These are phyloP conservation scores for Aspergillus uvarum DNA, from an alignment of 2,329 filamentous ascomycete species.

Conservation along the genomic window DNA sequence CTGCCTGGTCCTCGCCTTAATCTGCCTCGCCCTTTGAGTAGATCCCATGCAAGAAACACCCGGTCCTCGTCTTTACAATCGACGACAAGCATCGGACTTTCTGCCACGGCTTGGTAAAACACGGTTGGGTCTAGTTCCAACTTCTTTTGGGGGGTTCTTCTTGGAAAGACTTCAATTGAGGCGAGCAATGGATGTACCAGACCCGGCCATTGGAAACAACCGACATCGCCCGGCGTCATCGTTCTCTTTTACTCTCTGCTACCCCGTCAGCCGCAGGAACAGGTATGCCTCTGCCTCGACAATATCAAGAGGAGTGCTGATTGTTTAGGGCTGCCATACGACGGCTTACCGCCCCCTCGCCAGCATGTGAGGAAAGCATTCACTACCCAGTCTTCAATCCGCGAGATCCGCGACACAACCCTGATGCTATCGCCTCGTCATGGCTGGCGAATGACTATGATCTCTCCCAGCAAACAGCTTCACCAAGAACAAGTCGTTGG, in stretches of 20 bases:
- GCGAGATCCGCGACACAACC: slow-evolving; percentile 37
- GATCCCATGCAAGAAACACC: neutral
- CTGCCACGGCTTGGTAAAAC: neutral
- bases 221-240: slow-evolving; percentile 20
- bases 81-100: neutral
- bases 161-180: neutral
- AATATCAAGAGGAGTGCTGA: neutral
- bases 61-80: neutral
- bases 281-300: slow-evolving; percentile 19
- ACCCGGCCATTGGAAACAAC: neutral
- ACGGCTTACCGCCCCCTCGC: slow-evolving; percentile 13
- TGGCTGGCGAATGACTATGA: slow-evolving; percentile 16
- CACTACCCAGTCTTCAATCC: slow-evolving; percentile 41
- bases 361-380: slow-evolving; percentile 32
- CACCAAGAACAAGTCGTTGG: slow-evolving; percentile 24
- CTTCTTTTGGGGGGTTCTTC: neutral
- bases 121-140: neutral
- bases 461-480: slow-evolving; percentile 14
- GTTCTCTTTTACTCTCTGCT: slow-evolving; percentile 23
- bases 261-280: slow-evolving; percentile 17
- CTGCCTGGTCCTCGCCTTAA: neutral
- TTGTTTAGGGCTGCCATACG: neutral
- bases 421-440: slow-evolving; percentile 15
- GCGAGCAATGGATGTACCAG: slow-evolving; percentile 8
- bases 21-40: neutral